phyloP scores from a whole-genome alignment of 1,139 yeast species.

The Ashbya aceris region DNA sequence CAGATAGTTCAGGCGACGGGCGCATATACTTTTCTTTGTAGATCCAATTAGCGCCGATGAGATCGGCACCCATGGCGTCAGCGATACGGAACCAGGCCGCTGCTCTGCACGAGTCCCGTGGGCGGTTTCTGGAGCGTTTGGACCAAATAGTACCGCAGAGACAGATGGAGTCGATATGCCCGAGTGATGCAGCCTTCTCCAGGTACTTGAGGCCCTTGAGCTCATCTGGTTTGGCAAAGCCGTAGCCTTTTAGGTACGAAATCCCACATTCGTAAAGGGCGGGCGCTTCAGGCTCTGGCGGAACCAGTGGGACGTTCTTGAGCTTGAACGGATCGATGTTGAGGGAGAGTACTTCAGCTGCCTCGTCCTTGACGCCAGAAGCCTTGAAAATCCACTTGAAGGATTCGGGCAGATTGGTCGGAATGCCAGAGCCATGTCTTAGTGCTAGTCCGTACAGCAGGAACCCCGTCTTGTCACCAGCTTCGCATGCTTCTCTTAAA shows the following conservation, averaged over 20 bases:
- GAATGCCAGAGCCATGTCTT: conserved; percentile 63
- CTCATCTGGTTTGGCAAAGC: conserved; percentile 44
- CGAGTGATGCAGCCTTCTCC: conserved; percentile 61
- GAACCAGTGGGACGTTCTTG: conserved; percentile 17
- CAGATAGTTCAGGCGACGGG: neutral
- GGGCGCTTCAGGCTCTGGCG: conserved; percentile 31
- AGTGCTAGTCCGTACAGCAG: conserved; percentile 61
- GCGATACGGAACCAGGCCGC: conserved; percentile 67
- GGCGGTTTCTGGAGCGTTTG: conserved; percentile 45
- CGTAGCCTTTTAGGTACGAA: conserved; percentile 52
- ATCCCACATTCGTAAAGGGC: conserved; percentile 56
- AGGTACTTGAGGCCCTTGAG: conserved; percentile 48
- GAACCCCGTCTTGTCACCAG: conserved; percentile 61
- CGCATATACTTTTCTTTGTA: conserved; percentile 59
- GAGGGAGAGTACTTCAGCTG: conserved; percentile 20
- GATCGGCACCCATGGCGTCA: conserved; percentile 52
- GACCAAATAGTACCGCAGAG: conserved; percentile 67
- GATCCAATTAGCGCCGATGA: conserved; percentile 72
- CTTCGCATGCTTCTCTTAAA: conserved; percentile 34
- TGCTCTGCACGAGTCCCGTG: conserved; percentile 54
- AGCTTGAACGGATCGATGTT: conserved; percentile 31
- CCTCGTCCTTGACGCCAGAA: conserved; percentile 29
- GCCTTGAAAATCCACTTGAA: conserved; percentile 53
- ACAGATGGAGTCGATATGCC: conserved; percentile 60
- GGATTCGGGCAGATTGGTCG: conserved; percentile 48